These are phyloP conservation scores for Boletus reticuloceps DNA, from an alignment of 768 basidiomycete genomes.

Conservation along the genomic window DNA sequence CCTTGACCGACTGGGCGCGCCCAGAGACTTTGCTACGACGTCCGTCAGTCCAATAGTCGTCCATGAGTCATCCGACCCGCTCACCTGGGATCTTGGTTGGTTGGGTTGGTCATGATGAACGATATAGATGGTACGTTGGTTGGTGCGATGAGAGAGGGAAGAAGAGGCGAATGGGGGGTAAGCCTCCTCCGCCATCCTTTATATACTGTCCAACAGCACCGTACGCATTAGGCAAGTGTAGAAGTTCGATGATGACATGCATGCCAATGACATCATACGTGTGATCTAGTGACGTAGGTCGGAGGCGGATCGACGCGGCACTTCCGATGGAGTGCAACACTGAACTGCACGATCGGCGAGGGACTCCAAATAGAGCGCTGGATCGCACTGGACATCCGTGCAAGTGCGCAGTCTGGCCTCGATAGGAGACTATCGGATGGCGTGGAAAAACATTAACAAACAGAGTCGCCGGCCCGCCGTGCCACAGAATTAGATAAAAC, in stretches of 20 bases:
- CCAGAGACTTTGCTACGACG: constrained; percentile 33
- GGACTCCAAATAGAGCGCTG: background rate
- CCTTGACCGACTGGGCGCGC: constrained; percentile 38
- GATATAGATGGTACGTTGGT: background rate
- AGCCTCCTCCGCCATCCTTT: constrained; percentile 5
- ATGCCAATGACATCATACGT: constrained; percentile 28
- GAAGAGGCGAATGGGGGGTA: constrained; percentile 2
- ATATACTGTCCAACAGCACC: constrained; percentile 23
- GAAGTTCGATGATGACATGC: constrained; percentile 21
- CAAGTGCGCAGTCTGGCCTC: too few species aligned
- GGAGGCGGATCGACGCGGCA: too few species aligned
- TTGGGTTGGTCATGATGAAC: constrained; percentile 7
- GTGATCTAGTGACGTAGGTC: constrained; percentile 21
- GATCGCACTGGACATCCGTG: too few species aligned
- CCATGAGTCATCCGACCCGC: background rate
- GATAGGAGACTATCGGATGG: too few species aligned
- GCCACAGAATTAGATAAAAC: too few species aligned
- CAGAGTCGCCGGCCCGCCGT: too few species aligned
- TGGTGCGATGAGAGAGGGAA: background rate
- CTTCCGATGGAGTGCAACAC: background rate
- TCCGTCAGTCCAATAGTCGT: background rate
- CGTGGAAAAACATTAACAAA: too few species aligned
- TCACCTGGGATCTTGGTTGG: constrained; percentile 30
- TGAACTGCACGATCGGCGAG: background rate
- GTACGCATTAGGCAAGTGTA: constrained; percentile 31